A percentile compares a stretch with the other conserved stretches of the same genome.
Conservation (phyloP, 1,284 basidiomycete genomes). For the Fomitopsis betulina region DNA sequence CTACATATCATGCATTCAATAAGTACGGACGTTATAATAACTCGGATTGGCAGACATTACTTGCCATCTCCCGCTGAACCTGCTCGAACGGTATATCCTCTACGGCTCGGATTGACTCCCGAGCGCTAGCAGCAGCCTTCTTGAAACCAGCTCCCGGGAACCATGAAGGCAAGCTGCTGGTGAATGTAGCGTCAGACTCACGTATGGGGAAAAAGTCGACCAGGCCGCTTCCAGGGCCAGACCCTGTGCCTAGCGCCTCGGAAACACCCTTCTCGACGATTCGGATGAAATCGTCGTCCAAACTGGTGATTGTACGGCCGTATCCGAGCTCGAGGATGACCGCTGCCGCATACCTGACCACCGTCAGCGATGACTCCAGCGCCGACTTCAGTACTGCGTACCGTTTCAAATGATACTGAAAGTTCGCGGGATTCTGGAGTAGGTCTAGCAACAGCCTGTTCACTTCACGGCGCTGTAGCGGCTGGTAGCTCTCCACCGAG, state of each 20-base stretch:
- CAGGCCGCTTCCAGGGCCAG: constrained; percentile 20
- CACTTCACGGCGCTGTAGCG: constrained; percentile 24
- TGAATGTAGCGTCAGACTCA: constrained; percentile 3
- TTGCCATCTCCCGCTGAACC: neutral
- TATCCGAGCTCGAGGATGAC: constrained; percentile 22
- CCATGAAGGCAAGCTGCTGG: constrained; percentile 10
- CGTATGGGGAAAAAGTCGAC: constrained; percentile 25
- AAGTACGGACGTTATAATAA: neutral
- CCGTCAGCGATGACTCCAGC: too few species aligned
- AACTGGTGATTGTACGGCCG: constrained; percentile 15
- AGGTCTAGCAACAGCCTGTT: constrained; percentile 22
- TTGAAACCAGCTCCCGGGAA: constrained; percentile 10
- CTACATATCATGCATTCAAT: constrained; percentile 21
- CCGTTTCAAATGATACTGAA: constrained; percentile 22
- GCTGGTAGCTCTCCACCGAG: constrained; percentile 15
- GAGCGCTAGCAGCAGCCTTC: neutral
- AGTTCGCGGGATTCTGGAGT: constrained; percentile 19
- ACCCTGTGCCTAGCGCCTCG: constrained; percentile 17
- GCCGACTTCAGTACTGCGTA: constrained; percentile 6
- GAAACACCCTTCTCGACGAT: constrained; percentile 18
- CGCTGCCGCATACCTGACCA: constrained; percentile 17
- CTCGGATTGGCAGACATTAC: neutral
- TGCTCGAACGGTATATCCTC: neutral
- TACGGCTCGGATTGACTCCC: neutral
- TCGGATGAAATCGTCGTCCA: constrained; percentile 18